Conservation (phyloP, 176 grass and related monocot species). For the Microstegium vimineum region DNA sequence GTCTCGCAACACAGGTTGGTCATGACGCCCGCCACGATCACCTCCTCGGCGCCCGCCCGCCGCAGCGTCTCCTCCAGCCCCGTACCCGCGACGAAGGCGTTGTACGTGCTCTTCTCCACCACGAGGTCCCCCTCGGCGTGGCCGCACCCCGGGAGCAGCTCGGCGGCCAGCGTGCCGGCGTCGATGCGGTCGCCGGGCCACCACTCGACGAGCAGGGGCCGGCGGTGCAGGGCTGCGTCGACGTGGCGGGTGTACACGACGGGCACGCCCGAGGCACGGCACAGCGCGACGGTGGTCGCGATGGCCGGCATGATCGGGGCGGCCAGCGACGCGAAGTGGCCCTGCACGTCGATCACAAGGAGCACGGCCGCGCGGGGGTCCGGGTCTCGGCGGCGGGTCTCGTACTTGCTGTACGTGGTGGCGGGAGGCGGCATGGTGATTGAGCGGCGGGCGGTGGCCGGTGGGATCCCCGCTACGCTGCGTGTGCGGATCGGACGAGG, state of each 20-base stretch:
- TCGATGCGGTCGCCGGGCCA: slow-evolving; percentile 53
- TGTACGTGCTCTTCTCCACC: slow-evolving; percentile 66
- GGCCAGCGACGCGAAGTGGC: slow-evolving; percentile 48
- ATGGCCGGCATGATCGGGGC: slow-evolving; percentile 42
- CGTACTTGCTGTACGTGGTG: slow-evolving; percentile 37
- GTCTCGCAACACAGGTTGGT: slow-evolving; percentile 87
- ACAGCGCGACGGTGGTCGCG: slow-evolving; percentile 44
- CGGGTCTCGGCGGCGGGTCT: slow-evolving; percentile 50
- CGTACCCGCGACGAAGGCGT: slow-evolving; percentile 50
- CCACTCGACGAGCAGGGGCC: slow-evolving; percentile 49
- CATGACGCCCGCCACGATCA: slow-evolving; percentile 66
- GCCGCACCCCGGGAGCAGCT: slow-evolving; percentile 48
- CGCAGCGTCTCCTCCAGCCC: slow-evolving; percentile 41
- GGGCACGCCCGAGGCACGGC: slow-evolving; percentile 36
- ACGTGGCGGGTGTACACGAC: slow-evolving; percentile 66
- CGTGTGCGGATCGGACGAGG: not conserved
- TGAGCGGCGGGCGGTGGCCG: not conserved
- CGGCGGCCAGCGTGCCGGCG: slow-evolving; percentile 47
- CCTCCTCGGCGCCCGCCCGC: slow-evolving; percentile 49
- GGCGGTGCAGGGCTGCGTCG: slow-evolving; percentile 22
- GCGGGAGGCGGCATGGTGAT: not conserved
- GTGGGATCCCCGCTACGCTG: not conserved
- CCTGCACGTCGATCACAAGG: slow-evolving; percentile 72
- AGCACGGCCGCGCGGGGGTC: slow-evolving; percentile 39
- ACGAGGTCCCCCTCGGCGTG: slow-evolving; percentile 32